Evolutionary conservation across 805 yeast genomes (phyloP), one percentile per base, ranked within the genome.

Genomic region (Vanderwaltozyma verrucispora): DNA sequence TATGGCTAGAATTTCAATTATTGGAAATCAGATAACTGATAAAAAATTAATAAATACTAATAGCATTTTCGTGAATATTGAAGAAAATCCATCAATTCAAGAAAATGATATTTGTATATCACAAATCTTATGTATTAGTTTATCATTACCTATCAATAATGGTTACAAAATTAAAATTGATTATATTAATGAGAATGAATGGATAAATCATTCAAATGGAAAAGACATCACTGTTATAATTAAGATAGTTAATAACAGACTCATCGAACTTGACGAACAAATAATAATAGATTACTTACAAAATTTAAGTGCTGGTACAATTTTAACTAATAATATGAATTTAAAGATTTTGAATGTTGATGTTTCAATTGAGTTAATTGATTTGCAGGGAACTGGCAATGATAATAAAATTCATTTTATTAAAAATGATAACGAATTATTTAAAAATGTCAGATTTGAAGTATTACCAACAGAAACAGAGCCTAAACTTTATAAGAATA

Each of bases 1-100:
- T 6, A 49, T 46, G 34, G 70, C 62, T 6, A 47, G 42, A 23
- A 48, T 66, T 10, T 51, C 65, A 2, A 38, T 61, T 3, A 19
- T 62, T 21, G 39, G 41, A 18, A 48, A 43, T 29, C 40, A 48
- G n/a, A n/a, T 47, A 11, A n/a, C n/a, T n/a, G 51, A 49, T 16
- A 38, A 30, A 17, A 33, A 35, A 18, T 5, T 19, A 15, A 20
- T 17, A 9, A 29, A 20, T 16, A 9, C 5, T 16, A 29, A 12
- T 7, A 15, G 19, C 1, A n/a, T 38, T 13, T 35, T 28, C 27
- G 33, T 35, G 13, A 17, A 7, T 10, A 14, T 35, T n/a, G n/a
- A 3, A 19, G 34, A 18, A 9, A 25, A 5, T 17, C 34, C 3
- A 21, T 15, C 9, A 24, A 31, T 13, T 27, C 18, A 5, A 17